A percentile compares a stretch with the other conserved stretches of the same genome.
Conservation (phyloP, 208 protist genomes). For the Willaertia magna region DNA sequence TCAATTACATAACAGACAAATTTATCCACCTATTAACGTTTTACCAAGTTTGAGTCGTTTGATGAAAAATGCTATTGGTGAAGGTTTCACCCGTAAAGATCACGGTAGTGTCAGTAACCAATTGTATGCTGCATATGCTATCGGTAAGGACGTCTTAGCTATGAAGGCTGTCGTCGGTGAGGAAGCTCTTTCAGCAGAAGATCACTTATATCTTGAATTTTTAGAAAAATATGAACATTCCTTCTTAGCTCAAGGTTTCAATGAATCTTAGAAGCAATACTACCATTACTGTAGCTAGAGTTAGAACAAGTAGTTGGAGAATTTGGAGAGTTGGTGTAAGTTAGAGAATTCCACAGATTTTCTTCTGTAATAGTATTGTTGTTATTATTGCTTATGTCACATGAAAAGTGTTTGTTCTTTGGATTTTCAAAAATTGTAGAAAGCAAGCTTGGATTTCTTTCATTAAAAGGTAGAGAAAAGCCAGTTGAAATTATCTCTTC, state of each 20-base stretch:
- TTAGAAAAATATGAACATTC: slow-evolving; percentile 98
- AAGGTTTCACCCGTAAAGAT: slow-evolving; percentile 97
- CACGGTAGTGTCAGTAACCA: slow-evolving; percentile 98
- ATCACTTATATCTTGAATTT: slow-evolving; percentile 98
- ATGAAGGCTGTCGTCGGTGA: slow-evolving; percentile 99
- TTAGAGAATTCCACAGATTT: no score
- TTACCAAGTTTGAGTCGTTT: slow-evolving; percentile 98
- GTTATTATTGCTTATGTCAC: not conserved
- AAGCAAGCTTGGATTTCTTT: no score
- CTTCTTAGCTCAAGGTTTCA: slow-evolving; percentile 87
- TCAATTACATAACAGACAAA: slow-evolving; percentile 94
- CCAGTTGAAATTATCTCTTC: no score
- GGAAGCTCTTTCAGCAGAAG: slow-evolving; percentile 95
- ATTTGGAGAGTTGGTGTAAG: no score
- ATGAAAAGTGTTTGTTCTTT: no score
- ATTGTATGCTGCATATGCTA: slow-evolving; percentile 98
- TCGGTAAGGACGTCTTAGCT: slow-evolving; percentile 95
- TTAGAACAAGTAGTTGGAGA: no score
- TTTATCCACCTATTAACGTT: slow-evolving; percentile 99
- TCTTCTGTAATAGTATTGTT: not conserved
- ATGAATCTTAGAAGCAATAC: no score
- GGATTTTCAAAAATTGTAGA: no score
- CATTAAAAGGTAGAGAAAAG: no score
- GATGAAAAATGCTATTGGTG: slow-evolving; percentile 99
- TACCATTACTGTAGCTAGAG: no score